These are phyloP conservation scores for Bryum argenteum DNA, from an alignment of 225 moss, liverwort and hornwort genomes.

Conservation along the genomic window DNA sequence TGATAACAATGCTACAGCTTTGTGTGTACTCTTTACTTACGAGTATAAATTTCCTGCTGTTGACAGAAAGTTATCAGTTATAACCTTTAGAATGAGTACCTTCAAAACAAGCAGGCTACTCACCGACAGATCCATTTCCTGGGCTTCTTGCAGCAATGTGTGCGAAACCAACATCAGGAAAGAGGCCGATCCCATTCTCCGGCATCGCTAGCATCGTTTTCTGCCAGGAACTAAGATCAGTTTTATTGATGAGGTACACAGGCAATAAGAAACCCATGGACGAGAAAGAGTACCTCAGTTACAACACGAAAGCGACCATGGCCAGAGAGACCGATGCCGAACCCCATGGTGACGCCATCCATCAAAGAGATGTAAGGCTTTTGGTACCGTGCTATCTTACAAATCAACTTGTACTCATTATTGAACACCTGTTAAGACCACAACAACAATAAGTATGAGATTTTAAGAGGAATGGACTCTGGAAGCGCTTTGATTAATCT, in stretches of 20 bases:
- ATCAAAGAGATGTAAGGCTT: conserved; percentile 93
- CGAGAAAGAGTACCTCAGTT: conserved; percentile 64
- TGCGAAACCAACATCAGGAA: conserved; percentile 97
- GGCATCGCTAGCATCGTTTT: conserved; percentile 92
- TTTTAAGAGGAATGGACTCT: too few species aligned
- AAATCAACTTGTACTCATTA: conserved; percentile 90
- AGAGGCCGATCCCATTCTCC: conserved; percentile 93
- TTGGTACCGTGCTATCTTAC: conserved; percentile 79
- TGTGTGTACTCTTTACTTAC: too few species aligned
- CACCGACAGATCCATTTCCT: conserved; percentile 88
- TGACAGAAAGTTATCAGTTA: too few species aligned
- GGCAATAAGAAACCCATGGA: neutral
- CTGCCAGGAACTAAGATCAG: conserved; percentile 52
- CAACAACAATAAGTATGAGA: conserved; percentile 16
- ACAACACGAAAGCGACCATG: conserved; percentile 88
- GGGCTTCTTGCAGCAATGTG: conserved; percentile 74
- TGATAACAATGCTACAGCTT: too few species aligned
- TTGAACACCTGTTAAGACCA: conserved; percentile 64
- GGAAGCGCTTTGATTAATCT: too few species aligned
- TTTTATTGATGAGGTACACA: neutral
- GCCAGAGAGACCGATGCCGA: conserved; percentile 91
- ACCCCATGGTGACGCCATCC: conserved; percentile 97
- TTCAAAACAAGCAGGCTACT: conserved; percentile 22
- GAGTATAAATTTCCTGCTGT: too few species aligned
- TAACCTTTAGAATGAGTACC: neutral